Evolutionary conservation across 768 basidiomycete species (phyloP).

Genomic region (Kwoniella pini): DNA sequence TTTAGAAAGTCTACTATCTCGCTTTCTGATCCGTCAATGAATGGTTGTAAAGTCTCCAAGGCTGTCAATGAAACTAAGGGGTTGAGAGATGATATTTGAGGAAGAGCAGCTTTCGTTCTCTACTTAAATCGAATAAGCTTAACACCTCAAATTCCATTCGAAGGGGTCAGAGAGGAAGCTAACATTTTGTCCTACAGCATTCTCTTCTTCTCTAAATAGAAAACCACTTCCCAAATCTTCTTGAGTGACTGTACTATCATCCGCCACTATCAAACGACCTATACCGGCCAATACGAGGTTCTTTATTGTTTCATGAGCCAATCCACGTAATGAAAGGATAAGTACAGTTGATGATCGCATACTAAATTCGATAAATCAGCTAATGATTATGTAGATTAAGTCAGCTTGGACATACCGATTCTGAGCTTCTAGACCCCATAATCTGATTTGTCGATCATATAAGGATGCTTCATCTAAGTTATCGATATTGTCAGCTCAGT

Average conservation of each 20-base stretch:
- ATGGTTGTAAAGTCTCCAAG: constrained; percentile 63
- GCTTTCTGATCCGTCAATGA: constrained; percentile 55
- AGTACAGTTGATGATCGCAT: constrained; percentile 93
- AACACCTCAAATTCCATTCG: not conserved
- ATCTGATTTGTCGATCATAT: constrained; percentile 93
- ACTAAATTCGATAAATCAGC: constrained; percentile 56
- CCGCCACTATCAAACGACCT: constrained; percentile 81
- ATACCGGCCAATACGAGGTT: constrained; percentile 97
- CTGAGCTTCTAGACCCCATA: constrained; percentile 98
- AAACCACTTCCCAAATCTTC: constrained; percentile 91
- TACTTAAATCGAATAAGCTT: constrained; percentile 51
- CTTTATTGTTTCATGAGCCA: constrained; percentile 92
- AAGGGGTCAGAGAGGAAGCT: constrained; percentile 17
- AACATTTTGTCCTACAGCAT: constrained; percentile 76
- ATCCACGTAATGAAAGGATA: constrained; percentile 72
- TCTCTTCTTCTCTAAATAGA: constrained; percentile 87
- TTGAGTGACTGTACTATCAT: constrained; percentile 70
- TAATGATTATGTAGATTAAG: not conserved
- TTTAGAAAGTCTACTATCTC: constrained; percentile 47
- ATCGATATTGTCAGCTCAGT: constrained; percentile 16
- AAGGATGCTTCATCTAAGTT: constrained; percentile 66
- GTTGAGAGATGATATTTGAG: constrained; percentile 84
- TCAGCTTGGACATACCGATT: constrained; percentile 66
- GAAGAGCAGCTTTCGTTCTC: constrained; percentile 82
- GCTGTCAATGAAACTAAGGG: constrained; percentile 83